Conservation (phyloP, 768 basidiomycete species). For the Boletus rufocinnamomeus region DNA sequence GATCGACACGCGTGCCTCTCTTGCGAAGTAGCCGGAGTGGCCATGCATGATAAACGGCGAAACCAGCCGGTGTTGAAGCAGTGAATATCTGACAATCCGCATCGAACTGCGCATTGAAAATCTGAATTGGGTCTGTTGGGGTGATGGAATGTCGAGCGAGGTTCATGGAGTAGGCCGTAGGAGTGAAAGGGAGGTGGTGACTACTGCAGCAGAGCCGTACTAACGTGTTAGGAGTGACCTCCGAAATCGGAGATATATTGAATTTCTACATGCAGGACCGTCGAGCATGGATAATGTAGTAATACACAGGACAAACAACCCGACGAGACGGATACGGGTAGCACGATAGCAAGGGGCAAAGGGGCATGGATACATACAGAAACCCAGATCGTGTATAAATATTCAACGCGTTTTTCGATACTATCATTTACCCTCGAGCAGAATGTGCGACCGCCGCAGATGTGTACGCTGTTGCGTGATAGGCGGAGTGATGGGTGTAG, state of each 20-base stretch:
- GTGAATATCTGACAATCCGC: constrained; percentile 82
- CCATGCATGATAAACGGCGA: constrained; percentile 77
- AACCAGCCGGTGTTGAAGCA: constrained; percentile 74
- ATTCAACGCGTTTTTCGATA: constrained; percentile 15
- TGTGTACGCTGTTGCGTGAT: constrained; percentile 30
- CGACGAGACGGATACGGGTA: constrained; percentile 12
- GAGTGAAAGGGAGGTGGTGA: constrained; percentile 14
- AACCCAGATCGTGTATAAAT: constrained; percentile 23
- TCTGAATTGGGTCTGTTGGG: constrained; percentile 69
- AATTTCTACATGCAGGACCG: constrained; percentile 7
- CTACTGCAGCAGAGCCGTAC: constrained; percentile 24
- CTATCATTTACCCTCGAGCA: constrained; percentile 28
- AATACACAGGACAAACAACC: constrained; percentile 27
- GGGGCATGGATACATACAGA: constrained; percentile 29
- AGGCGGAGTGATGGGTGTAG: constrained; percentile 30
- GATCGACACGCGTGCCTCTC: constrained; percentile 56
- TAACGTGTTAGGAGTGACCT: constrained; percentile 14
- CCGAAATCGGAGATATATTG: constrained; percentile 7
- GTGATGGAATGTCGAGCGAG: constrained; percentile 83
- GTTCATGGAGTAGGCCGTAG: constrained; percentile 76
- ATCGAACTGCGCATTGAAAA: constrained; percentile 79
- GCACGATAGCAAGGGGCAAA: constrained; percentile 20
- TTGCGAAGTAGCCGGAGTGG: constrained; percentile 79
- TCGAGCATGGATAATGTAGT: constrained; percentile 14
- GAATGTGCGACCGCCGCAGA: constrained; percentile 32